phyloP scores from a whole-genome alignment of 2,329 filamentous ascomycete species.

The Fonsecaea multimorphosa region DNA sequence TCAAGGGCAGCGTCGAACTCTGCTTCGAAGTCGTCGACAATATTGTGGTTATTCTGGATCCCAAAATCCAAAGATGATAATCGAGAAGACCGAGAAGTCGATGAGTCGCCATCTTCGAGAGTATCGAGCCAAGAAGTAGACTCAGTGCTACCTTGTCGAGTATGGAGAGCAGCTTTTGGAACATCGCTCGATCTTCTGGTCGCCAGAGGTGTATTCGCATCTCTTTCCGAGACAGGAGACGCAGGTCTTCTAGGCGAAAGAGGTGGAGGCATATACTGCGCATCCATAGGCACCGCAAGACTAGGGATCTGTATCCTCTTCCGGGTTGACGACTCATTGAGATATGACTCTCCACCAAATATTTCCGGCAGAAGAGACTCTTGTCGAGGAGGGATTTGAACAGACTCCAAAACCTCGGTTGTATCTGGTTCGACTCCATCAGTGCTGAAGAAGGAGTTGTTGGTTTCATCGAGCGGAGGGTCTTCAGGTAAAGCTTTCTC shows the following conservation, averaged over 20 bases:
- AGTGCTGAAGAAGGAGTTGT: constrained; percentile 30
- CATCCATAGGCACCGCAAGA: constrained; percentile 51
- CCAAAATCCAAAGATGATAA: constrained; percentile 36
- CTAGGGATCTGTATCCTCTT: constrained; percentile 40
- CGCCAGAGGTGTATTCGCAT: constrained; percentile 30
- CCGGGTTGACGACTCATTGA: constrained; percentile 32
- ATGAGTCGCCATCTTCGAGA: constrained; percentile 84
- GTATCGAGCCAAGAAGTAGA: constrained; percentile 94
- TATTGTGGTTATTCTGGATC: constrained; percentile 21
- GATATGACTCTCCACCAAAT: constrained; percentile 35
- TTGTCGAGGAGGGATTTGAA: constrained; percentile 38
- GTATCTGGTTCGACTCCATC: constrained; percentile 42
- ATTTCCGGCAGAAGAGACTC: constrained; percentile 39
- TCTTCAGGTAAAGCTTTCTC: constrained; percentile 79
- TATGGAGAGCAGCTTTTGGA: constrained; percentile 40
- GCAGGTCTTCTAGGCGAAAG: constrained; percentile 68
- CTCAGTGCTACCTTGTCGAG: constrained; percentile 65
- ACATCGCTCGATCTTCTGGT: constrained; percentile 22
- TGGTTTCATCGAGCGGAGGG: constrained; percentile 67
- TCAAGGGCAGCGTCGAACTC: constrained; percentile 95
- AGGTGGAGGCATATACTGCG: constrained; percentile 71
- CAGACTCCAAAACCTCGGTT: constrained; percentile 30
- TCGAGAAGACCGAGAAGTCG: constrained; percentile 71
- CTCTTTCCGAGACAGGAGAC: constrained; percentile 50
- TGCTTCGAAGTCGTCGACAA: constrained; percentile 58